Evolutionary conservation across 352 stramenopile genomes (phyloP).

Genomic region (Pelagophyceae sp.): DNA sequence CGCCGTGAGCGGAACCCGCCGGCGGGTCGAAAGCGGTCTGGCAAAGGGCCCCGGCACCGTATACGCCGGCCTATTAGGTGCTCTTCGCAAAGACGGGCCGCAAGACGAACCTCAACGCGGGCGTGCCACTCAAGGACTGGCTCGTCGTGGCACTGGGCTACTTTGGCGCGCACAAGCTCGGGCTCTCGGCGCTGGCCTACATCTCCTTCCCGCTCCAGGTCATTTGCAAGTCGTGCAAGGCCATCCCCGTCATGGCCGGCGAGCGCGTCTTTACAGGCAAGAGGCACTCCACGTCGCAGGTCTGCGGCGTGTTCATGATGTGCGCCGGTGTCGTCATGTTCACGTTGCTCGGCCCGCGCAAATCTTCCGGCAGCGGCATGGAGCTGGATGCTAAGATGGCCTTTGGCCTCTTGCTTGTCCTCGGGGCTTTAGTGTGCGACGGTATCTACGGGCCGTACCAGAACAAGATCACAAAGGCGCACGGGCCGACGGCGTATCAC

Average conservation of each 20-base stretch:
- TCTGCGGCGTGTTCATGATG: neutral
- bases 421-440: neutral
- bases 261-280: neutral
- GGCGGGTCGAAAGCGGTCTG: no score
- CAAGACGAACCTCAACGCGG: neutral
- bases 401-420: neutral
- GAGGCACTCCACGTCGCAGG: neutral
- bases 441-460: slow-evolving; percentile 2
- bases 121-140: neutral
- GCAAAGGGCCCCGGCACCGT: no score
- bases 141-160: neutral
- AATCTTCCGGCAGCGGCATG: neutral
- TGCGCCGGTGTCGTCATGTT: slow-evolving; percentile 5
- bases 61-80: no score
- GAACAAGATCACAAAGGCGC: neutral
- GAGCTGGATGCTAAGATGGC: neutral
- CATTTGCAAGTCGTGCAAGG: slow-evolving; percentile 11
- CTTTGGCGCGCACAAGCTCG: neutral
- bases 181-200: neutral
- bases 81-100: neutral
- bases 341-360: neutral
- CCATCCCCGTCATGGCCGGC: slow-evolving; percentile 4
- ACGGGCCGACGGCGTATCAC: neutral
- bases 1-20: no score
- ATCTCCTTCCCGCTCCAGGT: slow-evolving; percentile 4